Base-by-base conservation (phyloP, 2,329 filamentous ascomycete genomes). In the Xylariales sp. region DNA sequence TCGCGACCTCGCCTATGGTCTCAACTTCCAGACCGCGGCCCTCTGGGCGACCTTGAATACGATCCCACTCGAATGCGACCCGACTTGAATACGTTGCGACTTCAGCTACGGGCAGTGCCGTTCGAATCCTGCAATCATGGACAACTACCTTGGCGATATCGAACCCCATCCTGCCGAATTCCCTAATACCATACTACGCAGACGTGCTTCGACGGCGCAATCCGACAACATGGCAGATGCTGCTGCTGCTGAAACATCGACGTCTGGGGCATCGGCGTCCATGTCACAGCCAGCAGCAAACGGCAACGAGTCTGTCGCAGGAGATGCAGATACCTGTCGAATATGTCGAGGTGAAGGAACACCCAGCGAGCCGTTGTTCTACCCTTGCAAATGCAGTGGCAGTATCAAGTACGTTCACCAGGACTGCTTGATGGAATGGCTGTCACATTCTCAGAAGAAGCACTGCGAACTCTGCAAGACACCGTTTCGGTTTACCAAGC, bases 381-480 rank as follows among this genome's bases (percentile, higher is more conserved):
- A 94, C 60, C 93, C 93, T 5, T 98, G 93, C 82, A 96, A 96
- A 72, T 98, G 93, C 70, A 96, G 88, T 59, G 93, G 93, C 43
- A 97, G 91, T 67, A 98, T 98, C 69, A 96, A 95, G 69, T 95
- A 86, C 58, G 93, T 98, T 47, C 93, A 98, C 63, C 93, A 98
- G 65, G 87, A 94, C 61, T 98, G 93, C 62, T 70, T 98, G 65
- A 95, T 98, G 85, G 90, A 97, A 66, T 98, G 93, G 93, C 74
- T 98, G 16, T 91, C 89, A 37, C 94, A 98, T 64, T 97, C 93
- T 2, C 90, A 98, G 62, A 98, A 98, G 78, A 97, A 97, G 65
- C 87, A 98, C 71, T 98, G 94, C 73, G 93, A 98, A 70, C 82
- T 98, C 25, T 98, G 93, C 80, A 98, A 98, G 70, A 98, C 93